Base-by-base conservation (phyloP, 805 yeast genomes). In the Tetrapisispora taiwanensis region DNA sequence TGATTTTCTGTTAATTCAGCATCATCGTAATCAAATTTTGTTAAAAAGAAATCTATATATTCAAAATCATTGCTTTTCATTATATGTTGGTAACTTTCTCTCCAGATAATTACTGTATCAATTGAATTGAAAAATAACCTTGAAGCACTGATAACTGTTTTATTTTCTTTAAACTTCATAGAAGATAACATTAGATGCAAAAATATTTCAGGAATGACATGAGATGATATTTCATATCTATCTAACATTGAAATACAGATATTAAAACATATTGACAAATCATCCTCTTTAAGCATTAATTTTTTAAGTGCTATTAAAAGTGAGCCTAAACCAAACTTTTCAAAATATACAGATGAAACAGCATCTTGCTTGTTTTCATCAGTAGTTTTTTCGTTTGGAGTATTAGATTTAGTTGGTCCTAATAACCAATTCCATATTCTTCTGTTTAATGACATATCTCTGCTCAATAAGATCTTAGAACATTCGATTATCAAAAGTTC, bases 371-470 rank as follows among this genome's bases (percentile, higher is more conserved):
- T 33, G 24, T 9, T 24, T 4, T 14, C 28, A 4, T n/a, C n/a
- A 7, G 17, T 26, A 14, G 30, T 27, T 18, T 15, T 15, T 5
- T 31, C 37, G 10, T 7, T 22, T 1, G 26, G 14, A 17, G 12
- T 17, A 24, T 22, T 14, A 17, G 4, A 17, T 18, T 42, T 37
- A 17, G 24, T 15, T 1, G 95, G 94, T 0, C 97, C 97, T 27
- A 90, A 63, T 5, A 92, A 67, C 95, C 96, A 92, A 47, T 74
- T 80, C 97, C 97, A 89, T 19, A 92, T 70, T 53, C 99, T 74
- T 62, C 98, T 73, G 61, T 92, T 92, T 46, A 92, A 71, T 9
- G 97, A 87, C 96, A 92, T 87, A 63, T 92, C 99, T 53, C 79
- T 81, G 37, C 81, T 76, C 37, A 88, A 66, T 3, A 92, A 81